Evolutionary conservation across 2,329 filamentous ascomycete genomes (phyloP), one percentile per base, ranked within the genome.

Genomic region (Cordyceps pruinosa): DNA sequence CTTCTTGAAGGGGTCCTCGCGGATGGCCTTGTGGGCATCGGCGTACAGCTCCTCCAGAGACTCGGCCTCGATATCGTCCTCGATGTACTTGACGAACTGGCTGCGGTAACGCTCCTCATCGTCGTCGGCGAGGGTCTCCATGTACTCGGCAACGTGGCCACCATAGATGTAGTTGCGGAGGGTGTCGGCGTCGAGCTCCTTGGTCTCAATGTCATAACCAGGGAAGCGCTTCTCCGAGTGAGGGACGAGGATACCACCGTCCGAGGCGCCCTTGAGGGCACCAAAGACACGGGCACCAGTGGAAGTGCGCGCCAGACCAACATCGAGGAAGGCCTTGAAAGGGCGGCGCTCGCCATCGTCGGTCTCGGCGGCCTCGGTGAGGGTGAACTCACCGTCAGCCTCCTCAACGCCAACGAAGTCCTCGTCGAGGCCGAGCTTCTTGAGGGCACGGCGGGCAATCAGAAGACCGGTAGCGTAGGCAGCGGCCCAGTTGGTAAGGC

Each of bases 161-260:
- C 84, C 94, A 78, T 90, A 93, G 84, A 99, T 99, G 88, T 99
- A 99, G 84, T 92, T 96, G 85, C 93, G 91, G 74, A 99, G 90
- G 67, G 85, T 88, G 77, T 99, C 94, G 71, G 91, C 85, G 70
- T 99, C 94, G 71, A 99, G 90, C 85, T 97, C 93, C 88, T 99
- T 92, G 77, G 81, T 79, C 83, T 99, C 94, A 32, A 96, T 89
- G 76, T 99, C 94, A 87, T 82, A 99, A 71, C 94, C 94, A 70
- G 94, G 94, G 90, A 99, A 99, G 71, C 94, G 93, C 86, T 94
- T 97, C 86, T 97, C 92, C 69, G 90, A 96, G 89, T 99, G 94
- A 70, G 94, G 94, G 68, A 99, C 81, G 77, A 92, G 85, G 78
- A 99, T 89, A 76, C 94, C 94, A 78, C 94, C 94, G 78, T 99